These are phyloP conservation scores for Vinca major DNA, from an alignment of 305 asterid species.

Conservation along the genomic window DNA sequence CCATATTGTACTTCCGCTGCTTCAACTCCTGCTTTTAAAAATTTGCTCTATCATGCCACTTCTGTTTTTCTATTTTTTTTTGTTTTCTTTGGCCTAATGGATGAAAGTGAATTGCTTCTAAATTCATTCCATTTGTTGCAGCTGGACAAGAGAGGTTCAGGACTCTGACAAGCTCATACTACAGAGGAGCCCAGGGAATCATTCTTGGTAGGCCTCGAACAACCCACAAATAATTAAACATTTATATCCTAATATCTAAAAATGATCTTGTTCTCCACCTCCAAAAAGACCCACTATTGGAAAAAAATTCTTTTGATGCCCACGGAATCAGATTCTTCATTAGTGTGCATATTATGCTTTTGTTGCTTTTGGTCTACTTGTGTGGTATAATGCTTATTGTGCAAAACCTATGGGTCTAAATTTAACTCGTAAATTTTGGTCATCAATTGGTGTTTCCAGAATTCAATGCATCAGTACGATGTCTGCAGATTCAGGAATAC, in stretches of 20 bases:
- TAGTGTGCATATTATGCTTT: not conserved
- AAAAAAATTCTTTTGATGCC: not conserved
- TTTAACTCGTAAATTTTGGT: not conserved
- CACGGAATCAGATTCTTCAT: not conserved
- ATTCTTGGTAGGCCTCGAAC: slow-evolving; percentile 51
- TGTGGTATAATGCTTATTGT: not conserved
- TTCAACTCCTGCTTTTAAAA: not conserved
- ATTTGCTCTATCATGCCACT: too few relatives aligned
- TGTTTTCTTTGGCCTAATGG: not conserved
- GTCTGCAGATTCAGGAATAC: not conserved
- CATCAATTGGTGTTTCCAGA: not conserved
- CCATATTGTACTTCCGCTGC: not conserved
- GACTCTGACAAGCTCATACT: slow-evolving; percentile 77
- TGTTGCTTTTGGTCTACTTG: not conserved
- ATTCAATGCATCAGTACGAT: not conserved
- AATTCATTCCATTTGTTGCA: slow-evolving; percentile 27
- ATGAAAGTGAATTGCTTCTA: slow-evolving; percentile 2
- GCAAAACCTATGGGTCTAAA: not conserved
- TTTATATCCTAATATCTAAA: not conserved
- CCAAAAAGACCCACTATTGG: not conserved
- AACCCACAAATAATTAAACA: not conserved
- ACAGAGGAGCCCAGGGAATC: slow-evolving; percentile 83
- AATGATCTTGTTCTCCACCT: not conserved
- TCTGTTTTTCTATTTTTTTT: not conserved
- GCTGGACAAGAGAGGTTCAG: slow-evolving; percentile 97